Evolutionary conservation across 2,329 filamentous ascomycete species (phyloP).

Genomic region (Fusarium sp.): DNA sequence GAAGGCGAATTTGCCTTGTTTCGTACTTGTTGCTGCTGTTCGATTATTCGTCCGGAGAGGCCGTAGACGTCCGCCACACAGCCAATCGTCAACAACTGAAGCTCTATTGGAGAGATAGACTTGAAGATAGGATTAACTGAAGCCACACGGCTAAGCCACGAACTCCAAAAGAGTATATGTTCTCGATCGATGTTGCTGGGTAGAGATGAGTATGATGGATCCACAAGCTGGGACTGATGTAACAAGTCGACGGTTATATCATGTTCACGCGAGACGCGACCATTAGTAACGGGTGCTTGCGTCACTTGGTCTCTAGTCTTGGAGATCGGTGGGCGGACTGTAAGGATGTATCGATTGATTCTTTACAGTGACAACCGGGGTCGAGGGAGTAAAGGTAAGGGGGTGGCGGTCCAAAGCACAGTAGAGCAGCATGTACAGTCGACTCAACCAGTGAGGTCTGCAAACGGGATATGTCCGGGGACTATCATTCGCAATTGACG

Average conservation of each 20-base stretch:
- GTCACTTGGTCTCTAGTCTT: slow-evolving; percentile 22
- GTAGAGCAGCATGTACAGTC: background rate
- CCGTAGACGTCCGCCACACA: background rate
- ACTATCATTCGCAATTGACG: background rate
- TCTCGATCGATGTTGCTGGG: background rate
- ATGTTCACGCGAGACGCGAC: background rate
- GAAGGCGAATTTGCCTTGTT: slow-evolving; percentile 16
- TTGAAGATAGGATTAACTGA: background rate
- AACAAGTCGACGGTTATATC: slow-evolving; percentile 4
- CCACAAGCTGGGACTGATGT: background rate
- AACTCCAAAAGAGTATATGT: background rate
- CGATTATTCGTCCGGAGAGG: slow-evolving; percentile 10
- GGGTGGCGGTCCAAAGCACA: background rate
- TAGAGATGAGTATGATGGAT: background rate
- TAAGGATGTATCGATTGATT: background rate
- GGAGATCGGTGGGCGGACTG: background rate
- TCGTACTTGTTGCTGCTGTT: background rate
- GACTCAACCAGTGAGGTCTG: background rate
- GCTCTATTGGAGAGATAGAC: background rate
- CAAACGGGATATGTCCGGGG: slow-evolving; percentile 3
- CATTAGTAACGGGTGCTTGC: slow-evolving; percentile 7
- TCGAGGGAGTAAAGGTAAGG: slow-evolving; percentile 12
- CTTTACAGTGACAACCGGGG: background rate
- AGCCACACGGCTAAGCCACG: background rate
- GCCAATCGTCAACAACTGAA: background rate